A percentile compares a stretch with the other conserved stretches of the same genome.
phyloP scores from a whole-genome alignment of 2,329 filamentous ascomycete genomes.

The Hymenoscyphus scutula region DNA sequence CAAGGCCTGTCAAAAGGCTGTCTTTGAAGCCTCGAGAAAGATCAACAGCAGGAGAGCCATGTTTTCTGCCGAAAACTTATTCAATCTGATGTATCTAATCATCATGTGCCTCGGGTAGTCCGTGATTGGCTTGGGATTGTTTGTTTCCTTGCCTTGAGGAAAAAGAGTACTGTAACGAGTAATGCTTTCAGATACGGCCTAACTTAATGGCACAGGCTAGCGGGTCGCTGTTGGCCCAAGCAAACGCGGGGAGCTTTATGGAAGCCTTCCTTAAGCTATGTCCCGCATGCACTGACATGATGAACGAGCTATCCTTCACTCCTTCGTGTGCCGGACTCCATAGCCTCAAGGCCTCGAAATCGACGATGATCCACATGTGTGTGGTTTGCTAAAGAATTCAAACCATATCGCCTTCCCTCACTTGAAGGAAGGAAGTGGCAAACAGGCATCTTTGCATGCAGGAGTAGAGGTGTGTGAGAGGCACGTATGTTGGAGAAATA shows the following conservation, averaged over 20 bases:
- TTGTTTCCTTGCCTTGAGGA: conserved; percentile 4
- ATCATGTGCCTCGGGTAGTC: background rate
- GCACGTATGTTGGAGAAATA: background rate
- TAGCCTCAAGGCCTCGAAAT: background rate
- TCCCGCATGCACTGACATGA: background rate
- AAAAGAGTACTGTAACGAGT: background rate
- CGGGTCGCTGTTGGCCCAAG: background rate
- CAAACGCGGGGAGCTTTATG: background rate
- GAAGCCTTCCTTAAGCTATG: background rate
- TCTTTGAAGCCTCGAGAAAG: background rate
- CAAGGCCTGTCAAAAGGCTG: background rate
- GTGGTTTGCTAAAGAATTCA: background rate
- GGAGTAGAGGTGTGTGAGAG: background rate
- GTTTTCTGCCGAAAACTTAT: background rate
- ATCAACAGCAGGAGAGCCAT: background rate
- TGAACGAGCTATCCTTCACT: background rate
- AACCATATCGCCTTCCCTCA: too few species aligned
- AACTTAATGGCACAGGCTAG: background rate
- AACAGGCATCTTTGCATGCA: background rate
- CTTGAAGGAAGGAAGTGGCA: background rate
- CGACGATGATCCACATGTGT: too few species aligned
- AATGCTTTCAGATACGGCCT: too few species aligned
- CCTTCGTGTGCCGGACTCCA: background rate
- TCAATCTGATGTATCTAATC: background rate
- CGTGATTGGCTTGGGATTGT: background rate